A percentile compares a stretch with the other conserved stretches of the same genome.
phyloP scores from a whole-genome alignment of 1,284 basidiomycete genomes.

The Pseudozyma sp. region DNA sequence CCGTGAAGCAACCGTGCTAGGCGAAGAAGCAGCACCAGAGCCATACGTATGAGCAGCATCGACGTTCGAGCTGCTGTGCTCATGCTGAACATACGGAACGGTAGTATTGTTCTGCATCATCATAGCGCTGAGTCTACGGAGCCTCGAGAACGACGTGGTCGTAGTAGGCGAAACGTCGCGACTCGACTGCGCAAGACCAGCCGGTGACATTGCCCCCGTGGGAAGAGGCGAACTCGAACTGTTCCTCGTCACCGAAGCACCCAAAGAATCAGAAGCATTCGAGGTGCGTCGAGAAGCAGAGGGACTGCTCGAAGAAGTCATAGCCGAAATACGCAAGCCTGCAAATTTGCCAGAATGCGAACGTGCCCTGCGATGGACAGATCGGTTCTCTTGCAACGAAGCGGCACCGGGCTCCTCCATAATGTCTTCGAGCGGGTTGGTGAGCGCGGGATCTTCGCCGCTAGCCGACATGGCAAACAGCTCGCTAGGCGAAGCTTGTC shows the following conservation, averaged over 20 bases:
- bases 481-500: slow-evolving; percentile 14
- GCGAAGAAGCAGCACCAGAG: slow-evolving; percentile 8
- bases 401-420: slow-evolving; percentile 34
- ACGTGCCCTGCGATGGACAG: slow-evolving; percentile 11
- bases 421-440: slow-evolving; percentile 40
- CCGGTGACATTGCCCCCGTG: slow-evolving; percentile 39
- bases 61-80: slow-evolving; percentile 1
- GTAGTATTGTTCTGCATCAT: slow-evolving; percentile 29
- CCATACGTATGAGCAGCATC: neutral
- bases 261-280: slow-evolving; percentile 7
- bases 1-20: slow-evolving; percentile 3
- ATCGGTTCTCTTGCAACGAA: neutral
- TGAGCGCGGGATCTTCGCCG: slow-evolving; percentile 15
- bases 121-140: slow-evolving; percentile 37
- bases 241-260: slow-evolving; percentile 7
- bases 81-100: slow-evolving; percentile 2
- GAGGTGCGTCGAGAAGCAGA: slow-evolving; percentile 27
- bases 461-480: slow-evolving; percentile 19
- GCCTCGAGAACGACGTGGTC: slow-evolving; percentile 37
- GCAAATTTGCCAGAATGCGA: slow-evolving; percentile 51
- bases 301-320: slow-evolving; percentile 16
- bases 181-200: slow-evolving; percentile 10
- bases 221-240: slow-evolving; percentile 33
- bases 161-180: slow-evolving; percentile 8
- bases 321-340: slow-evolving; percentile 39